Evolutionary conservation across 2,329 filamentous ascomycete species (phyloP), one percentile per base, ranked within the genome.

Genomic region (Fusarium sp.): DNA sequence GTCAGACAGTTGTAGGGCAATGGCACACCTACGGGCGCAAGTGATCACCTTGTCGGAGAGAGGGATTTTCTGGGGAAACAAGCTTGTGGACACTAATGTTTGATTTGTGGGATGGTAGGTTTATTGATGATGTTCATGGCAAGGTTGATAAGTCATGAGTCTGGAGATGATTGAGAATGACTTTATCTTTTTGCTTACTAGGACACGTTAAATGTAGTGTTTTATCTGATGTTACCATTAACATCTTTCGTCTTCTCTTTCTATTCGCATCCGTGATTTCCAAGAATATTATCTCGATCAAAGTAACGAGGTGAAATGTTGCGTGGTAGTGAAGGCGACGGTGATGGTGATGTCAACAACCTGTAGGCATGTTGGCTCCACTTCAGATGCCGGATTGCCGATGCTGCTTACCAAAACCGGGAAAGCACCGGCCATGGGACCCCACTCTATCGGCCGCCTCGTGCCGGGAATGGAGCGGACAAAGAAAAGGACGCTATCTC

Each of bases 371-470:
- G 49, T 11, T 16, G 18, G 46, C 30, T 41, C 60, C 64, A 59
- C 58, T 26, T 33, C n/a, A 49, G 63, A 68, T 73, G 71, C 71
- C 71, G 71, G 38, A 69, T 73, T 70, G 69, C 71, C 71, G 71
- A 70, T 46, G 26, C 11, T 33, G 38, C 46, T 56, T 45, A 38
- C 70, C 47, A 12, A 15, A 62, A 70, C 31, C 31, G 55, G 71
- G 30, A 61, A 69, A 36, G 59, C 7, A 31, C 52, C 57, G 54
- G 61, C 33, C 61, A 20, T 8, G 1, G 3, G 23, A 33, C 51
- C 8, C 67, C 64, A 52, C 67, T 51, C 46, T 54, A 51, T 64
- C 54, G 67, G 67, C 61, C 51, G 51, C 56, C 44, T 20, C 57
- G 42, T 70, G 71, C 71, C 69, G 69, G 65, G 51, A 59, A 52